phyloP scores from a whole-genome alignment of 371 early-diverging fungal genomes.

The Apophysomyces ossiformis region DNA sequence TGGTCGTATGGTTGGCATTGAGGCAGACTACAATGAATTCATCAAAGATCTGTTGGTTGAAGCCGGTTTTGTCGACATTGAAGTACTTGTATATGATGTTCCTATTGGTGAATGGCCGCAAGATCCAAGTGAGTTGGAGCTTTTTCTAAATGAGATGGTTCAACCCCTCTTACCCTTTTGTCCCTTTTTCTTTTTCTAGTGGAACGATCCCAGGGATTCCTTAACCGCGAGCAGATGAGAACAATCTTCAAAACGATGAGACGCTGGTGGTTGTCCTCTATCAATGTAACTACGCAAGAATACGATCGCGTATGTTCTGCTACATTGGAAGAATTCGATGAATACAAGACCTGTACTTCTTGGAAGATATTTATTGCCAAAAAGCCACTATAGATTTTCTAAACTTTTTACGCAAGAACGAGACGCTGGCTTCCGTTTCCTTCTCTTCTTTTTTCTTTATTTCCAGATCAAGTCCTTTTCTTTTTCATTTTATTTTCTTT shows the following conservation, averaged over 20 bases:
- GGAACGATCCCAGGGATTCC: slow-evolving; percentile 43
- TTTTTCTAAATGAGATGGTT: not conserved
- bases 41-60: slow-evolving; percentile 24
- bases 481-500: not conserved
- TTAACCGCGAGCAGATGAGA: slow-evolving; percentile 52
- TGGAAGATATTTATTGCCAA: slow-evolving; percentile 23
- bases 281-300: slow-evolving; percentile 26
- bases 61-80: slow-evolving; percentile 39
- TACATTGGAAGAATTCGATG: slow-evolving; percentile 39
- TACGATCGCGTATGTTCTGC: slow-evolving; percentile 29
- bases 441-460: not conserved
- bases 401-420: not conserved
- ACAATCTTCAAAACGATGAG: slow-evolving; percentile 47
- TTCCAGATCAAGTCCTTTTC: not conserved
- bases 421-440: slow-evolving; percentile 1
- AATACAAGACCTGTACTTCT: slow-evolving; percentile 25
- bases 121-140: slow-evolving; percentile 31
- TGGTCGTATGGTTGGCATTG: slow-evolving; percentile 31
- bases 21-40: slow-evolving; percentile 27
- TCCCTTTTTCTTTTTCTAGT: slow-evolving; percentile 23
- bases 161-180: not conserved
- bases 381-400: not conserved
- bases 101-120: slow-evolving; percentile 58
- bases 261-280: slow-evolving; percentile 47
- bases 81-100: slow-evolving; percentile 30